phyloP scores from a whole-genome alignment of 176 grass and related monocot species.

The Avena eriantha region DNA sequence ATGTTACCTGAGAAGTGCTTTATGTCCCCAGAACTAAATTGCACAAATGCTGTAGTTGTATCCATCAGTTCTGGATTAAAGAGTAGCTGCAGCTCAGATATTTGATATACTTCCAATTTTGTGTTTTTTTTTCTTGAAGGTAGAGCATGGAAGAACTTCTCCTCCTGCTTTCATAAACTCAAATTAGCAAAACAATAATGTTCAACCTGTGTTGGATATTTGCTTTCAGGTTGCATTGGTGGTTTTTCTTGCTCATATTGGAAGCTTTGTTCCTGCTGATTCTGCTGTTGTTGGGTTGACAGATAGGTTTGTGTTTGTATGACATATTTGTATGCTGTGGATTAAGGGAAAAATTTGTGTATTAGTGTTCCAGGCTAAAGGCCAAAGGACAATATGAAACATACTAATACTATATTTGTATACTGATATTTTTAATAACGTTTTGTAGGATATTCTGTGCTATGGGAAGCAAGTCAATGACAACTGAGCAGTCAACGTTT shows the following conservation, averaged over 20 bases:
- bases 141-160: not conserved
- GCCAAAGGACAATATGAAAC: constrained; percentile 27
- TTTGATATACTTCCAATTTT: not conserved
- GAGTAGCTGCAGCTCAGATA: not conserved
- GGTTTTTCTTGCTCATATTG: constrained; percentile 96
- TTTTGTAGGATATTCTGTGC: constrained; percentile 90
- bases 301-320: constrained; percentile 66
- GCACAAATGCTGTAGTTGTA: constrained; percentile 6
- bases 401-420: constrained; percentile 24
- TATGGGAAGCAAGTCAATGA: constrained; percentile 92
- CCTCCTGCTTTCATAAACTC: constrained; percentile 3
- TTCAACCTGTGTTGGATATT: constrained; percentile 23
- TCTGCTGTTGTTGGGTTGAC: constrained; percentile 88
- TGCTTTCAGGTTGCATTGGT: constrained; percentile 92
- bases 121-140: not conserved
- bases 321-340: not conserved
- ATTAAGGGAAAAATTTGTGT: not conserved
- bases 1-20: constrained; percentile 37
- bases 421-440: constrained; percentile 34
- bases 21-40: constrained; percentile 7
- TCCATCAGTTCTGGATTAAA: not conserved
- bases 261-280: constrained; percentile 99
- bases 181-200: not conserved
- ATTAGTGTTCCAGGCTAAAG: constrained; percentile 27
- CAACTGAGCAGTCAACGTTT: constrained; percentile 89